Evolutionary conservation across 225 moss, liverwort and hornwort species (phyloP).

Genomic region (Pseudoscleropodium purum): DNA sequence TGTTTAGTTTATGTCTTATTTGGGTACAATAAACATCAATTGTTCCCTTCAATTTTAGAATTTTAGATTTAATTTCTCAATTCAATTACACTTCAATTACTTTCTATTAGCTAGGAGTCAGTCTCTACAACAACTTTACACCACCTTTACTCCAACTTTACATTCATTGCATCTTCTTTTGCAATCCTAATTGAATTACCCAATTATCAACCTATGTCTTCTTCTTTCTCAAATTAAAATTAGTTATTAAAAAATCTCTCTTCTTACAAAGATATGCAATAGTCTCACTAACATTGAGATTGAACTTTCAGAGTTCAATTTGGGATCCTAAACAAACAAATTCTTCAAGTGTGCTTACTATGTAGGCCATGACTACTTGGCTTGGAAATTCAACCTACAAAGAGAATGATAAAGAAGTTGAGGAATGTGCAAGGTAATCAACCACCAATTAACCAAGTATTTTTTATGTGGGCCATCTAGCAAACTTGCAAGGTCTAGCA

Average conservation of each 20-base stretch:
- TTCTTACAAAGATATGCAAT: background rate
- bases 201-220: background rate
- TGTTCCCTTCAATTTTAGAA: fast-evolving
- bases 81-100: background rate
- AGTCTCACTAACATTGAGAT: fast-evolving
- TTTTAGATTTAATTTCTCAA: background rate
- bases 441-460: background rate
- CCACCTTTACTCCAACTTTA: no score
- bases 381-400: background rate
- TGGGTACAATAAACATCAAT: background rate
- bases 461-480: no score
- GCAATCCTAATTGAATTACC: background rate
- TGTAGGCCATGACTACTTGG: fast-evolving
- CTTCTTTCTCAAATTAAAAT: background rate
- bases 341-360: background rate
- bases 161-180: background rate
- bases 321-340: background rate
- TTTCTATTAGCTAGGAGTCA: fast-evolving
- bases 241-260: fast-evolving
- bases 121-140: background rate
- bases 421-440: background rate
- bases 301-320: fast-evolving
- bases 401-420: background rate
- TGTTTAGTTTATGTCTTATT: background rate
- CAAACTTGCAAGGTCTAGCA: no score